Percentiles rank a stretch among this genome's conserved stretches.
Conservation (phyloP, 768 basidiomycete genomes). For the Amanita rubescens region DNA sequence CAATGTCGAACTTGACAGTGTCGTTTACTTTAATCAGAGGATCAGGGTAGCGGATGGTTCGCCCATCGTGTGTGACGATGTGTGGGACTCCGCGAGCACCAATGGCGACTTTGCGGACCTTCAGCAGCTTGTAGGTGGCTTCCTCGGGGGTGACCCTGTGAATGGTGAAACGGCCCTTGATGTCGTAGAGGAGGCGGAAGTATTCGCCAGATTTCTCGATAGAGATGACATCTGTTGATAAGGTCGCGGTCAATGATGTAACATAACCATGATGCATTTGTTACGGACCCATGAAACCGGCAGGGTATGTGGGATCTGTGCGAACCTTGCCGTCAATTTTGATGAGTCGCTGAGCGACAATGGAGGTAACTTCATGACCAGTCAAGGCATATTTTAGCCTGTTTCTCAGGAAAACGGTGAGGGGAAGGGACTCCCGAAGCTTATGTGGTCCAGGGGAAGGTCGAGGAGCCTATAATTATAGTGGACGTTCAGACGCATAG, state of each 20-base stretch:
- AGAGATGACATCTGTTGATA: slow-evolving; percentile 75
- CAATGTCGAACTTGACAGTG: slow-evolving; percentile 94
- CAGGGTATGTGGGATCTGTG: slow-evolving; percentile 94
- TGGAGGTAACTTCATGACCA: slow-evolving; percentile 91
- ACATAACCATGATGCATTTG: slow-evolving; percentile 1
- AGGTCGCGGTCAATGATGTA: not conserved
- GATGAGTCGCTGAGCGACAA: slow-evolving; percentile 93
- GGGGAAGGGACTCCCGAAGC: slow-evolving; percentile 95
- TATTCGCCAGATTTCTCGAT: slow-evolving; percentile 99
- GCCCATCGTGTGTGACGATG: slow-evolving; percentile 98
- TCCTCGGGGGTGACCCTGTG: slow-evolving; percentile 99
- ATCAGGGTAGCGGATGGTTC: slow-evolving; percentile 99
- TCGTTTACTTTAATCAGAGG: slow-evolving; percentile 94
- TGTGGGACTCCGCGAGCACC: slow-evolving; percentile 93
- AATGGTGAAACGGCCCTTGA: slow-evolving; percentile 99
- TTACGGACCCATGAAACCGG: slow-evolving; percentile 90
- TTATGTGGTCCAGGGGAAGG: slow-evolving; percentile 99
- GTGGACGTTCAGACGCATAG: not conserved
- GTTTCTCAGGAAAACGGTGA: slow-evolving; percentile 97
- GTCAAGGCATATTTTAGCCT: slow-evolving; percentile 98
- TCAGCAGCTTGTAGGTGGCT: slow-evolving; percentile 92
- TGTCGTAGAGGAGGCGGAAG: slow-evolving; percentile 98
- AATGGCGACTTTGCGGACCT: slow-evolving; percentile 87
- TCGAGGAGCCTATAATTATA: slow-evolving; percentile 67
- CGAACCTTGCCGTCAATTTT: slow-evolving; percentile 99